Evolutionary conservation across 768 basidiomycete species (phyloP).

Genomic region (Butyriboletus loyo): DNA sequence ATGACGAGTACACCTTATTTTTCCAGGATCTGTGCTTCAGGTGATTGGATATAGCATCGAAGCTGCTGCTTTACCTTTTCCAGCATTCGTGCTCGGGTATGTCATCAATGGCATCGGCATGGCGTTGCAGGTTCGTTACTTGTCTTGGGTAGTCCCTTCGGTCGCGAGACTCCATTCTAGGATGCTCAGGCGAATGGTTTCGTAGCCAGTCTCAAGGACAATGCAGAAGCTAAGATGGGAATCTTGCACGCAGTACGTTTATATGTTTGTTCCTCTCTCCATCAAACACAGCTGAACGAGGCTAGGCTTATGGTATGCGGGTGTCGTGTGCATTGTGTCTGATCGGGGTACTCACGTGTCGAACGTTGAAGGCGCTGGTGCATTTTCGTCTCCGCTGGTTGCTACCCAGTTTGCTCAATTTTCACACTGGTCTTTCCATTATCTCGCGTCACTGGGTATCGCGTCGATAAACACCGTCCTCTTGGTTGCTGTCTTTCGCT

Average conservation of each 20-base stretch:
- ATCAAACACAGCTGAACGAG: neutral
- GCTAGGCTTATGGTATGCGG: slow-evolving; percentile 33
- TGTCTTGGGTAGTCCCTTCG: neutral
- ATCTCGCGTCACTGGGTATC: slow-evolving; percentile 66
- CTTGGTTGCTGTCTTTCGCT: slow-evolving; percentile 58
- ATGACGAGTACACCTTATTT: neutral
- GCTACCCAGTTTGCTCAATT: slow-evolving; percentile 77
- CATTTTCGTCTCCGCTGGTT: slow-evolving; percentile 66
- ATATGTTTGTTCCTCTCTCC: slow-evolving; percentile 23
- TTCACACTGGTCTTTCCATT: slow-evolving; percentile 74
- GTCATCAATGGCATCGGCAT: slow-evolving; percentile 43
- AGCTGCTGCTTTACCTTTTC: slow-evolving; percentile 44
- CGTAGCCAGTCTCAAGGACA: slow-evolving; percentile 38
- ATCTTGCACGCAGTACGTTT: slow-evolving; percentile 38
- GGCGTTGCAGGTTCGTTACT: slow-evolving; percentile 41
- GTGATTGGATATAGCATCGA: slow-evolving; percentile 34
- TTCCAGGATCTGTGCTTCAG: slow-evolving; percentile 29
- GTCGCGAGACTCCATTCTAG: slow-evolving; percentile 16
- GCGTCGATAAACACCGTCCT: slow-evolving; percentile 53
- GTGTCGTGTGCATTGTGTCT: neutral
- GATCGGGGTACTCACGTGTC: slow-evolving; percentile 4
- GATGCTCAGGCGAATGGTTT: slow-evolving; percentile 50
- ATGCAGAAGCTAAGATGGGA: slow-evolving; percentile 40
- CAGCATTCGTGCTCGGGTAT: slow-evolving; percentile 41
- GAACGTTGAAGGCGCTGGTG: slow-evolving; percentile 53